Conservation (phyloP, 768 basidiomycete genomes). For the Rhizopogon sp. region DNA sequence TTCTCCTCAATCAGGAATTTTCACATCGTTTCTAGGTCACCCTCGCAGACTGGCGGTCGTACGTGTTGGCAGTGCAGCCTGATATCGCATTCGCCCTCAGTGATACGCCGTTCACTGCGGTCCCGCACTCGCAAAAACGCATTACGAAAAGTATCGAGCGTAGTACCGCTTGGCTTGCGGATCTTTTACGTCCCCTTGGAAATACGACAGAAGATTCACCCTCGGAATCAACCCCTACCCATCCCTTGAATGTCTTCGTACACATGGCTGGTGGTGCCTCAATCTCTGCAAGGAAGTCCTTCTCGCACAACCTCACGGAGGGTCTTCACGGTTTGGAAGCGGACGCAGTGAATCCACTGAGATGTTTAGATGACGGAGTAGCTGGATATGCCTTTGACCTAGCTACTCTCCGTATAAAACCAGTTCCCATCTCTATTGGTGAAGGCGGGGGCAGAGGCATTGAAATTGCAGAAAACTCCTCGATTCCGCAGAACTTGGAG, state of each 20-base stretch:
- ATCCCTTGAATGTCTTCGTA: conserved; percentile 50
- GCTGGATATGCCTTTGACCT: conserved; percentile 71
- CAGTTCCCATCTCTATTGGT: conserved; percentile 5
- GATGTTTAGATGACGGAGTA: conserved; percentile 62
- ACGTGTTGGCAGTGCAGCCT: conserved; percentile 50
- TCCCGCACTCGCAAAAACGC: conserved; percentile 74
- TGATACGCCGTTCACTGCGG: conserved; percentile 61
- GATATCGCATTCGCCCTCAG: conserved; percentile 69
- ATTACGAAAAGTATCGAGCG: conserved; percentile 72
- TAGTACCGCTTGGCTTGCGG: conserved; percentile 56
- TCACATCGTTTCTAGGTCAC: conserved; percentile 40
- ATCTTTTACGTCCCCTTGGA: conserved; percentile 37
- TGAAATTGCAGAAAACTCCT: conserved; percentile 6
- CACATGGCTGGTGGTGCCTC: conserved; percentile 64
- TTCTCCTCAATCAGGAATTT: not conserved
- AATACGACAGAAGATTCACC: not conserved
- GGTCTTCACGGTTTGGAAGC: conserved; percentile 51
- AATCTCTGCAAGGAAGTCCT: conserved; percentile 54
- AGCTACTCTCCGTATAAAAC: conserved; percentile 33
- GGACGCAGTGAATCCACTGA: conserved; percentile 44
- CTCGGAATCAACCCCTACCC: not conserved
- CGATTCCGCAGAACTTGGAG: conserved; percentile 12
- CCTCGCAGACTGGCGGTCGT: conserved; percentile 48
- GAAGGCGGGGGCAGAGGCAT: not conserved
- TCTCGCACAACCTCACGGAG: conserved; percentile 55